phyloP scores from a whole-genome alignment of 305 asterid species.

The Solanum hybrid region DNA sequence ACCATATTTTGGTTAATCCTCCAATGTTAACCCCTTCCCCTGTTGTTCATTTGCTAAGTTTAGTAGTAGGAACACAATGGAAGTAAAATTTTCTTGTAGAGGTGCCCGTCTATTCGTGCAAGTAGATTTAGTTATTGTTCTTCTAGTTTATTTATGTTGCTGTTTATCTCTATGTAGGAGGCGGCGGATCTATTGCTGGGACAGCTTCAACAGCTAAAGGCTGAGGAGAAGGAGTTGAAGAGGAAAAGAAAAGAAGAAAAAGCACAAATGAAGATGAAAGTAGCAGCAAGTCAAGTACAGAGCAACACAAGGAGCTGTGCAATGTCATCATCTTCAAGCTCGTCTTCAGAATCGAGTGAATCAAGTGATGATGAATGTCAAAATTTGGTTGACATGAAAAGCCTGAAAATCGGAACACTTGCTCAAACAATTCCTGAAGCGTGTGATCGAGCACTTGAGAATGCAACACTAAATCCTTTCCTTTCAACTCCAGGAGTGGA shows the following conservation, averaged over 20 bases:
- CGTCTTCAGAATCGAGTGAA: slow-evolving; percentile 53
- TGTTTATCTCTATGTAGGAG: slow-evolving; percentile 28
- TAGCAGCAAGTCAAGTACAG: slow-evolving; percentile 9
- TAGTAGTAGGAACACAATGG: neutral
- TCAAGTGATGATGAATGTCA: slow-evolving; percentile 55
- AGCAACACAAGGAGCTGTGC: slow-evolving; percentile 2
- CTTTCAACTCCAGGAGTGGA: neutral
- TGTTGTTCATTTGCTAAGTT: neutral
- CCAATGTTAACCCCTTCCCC: neutral
- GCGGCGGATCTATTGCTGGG: slow-evolving; percentile 44
- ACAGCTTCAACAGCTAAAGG: slow-evolving; percentile 43
- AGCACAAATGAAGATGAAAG: slow-evolving; percentile 16
- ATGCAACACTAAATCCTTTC: slow-evolving; percentile 9
- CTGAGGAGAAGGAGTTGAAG: slow-evolving; percentile 41
- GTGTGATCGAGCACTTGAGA: slow-evolving; percentile 9
- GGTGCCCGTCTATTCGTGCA: too few species aligned
- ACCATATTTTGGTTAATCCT: neutral
- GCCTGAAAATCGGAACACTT: slow-evolving; percentile 10
- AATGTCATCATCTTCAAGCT: slow-evolving; percentile 26
- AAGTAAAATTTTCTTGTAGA: neutral
- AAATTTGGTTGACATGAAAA: slow-evolving; percentile 27
- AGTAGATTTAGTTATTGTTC: neutral
- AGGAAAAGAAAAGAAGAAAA: slow-evolving; percentile 42
- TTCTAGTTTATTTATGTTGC: neutral
- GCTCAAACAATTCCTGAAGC: neutral